These are phyloP conservation scores for Candolleomyces eurysporus DNA, from an alignment of 768 basidiomycete species.

Conservation along the genomic window DNA sequence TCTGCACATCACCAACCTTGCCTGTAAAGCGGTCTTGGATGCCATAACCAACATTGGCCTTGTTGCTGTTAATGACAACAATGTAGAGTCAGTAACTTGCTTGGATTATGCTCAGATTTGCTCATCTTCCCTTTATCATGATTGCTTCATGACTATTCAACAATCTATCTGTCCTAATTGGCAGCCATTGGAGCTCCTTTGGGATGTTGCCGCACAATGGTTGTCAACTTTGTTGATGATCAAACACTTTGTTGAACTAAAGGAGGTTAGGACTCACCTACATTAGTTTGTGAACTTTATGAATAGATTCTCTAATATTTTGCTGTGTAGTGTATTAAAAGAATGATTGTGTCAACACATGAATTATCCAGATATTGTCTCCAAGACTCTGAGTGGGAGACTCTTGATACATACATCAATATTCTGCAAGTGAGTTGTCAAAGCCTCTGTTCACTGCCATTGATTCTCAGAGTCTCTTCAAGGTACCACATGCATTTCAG, in stretches of 20 bases:
- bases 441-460: not conserved
- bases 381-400: slow-evolving; percentile 21
- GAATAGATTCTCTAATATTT: slow-evolving; percentile 21
- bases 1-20: slow-evolving; percentile 24
- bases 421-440: slow-evolving; percentile 22
- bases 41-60: slow-evolving; percentile 14
- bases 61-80: slow-evolving; percentile 3
- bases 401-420: slow-evolving; percentile 16
- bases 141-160: slow-evolving; percentile 11
- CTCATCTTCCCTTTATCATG: slow-evolving; percentile 11
- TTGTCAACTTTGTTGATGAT: slow-evolving; percentile 30
- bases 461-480: not conserved
- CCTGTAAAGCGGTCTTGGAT: slow-evolving; percentile 15
- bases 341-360: slow-evolving; percentile 13
- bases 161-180: slow-evolving; percentile 3
- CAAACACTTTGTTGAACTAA: slow-evolving; percentile 22
- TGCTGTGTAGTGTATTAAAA: slow-evolving; percentile 13
- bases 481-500: slow-evolving; percentile 31
- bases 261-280: slow-evolving; percentile 12
- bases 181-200: slow-evolving; percentile 23
- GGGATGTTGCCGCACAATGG: slow-evolving; percentile 28
- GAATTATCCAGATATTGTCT: slow-evolving; percentile 23
- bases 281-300: slow-evolving; percentile 3
- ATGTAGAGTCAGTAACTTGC: not conserved
- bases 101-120: slow-evolving; percentile 5